phyloP scores from a whole-genome alignment of 1,139 yeast species.

The Arxiozyma slooffiae region DNA sequence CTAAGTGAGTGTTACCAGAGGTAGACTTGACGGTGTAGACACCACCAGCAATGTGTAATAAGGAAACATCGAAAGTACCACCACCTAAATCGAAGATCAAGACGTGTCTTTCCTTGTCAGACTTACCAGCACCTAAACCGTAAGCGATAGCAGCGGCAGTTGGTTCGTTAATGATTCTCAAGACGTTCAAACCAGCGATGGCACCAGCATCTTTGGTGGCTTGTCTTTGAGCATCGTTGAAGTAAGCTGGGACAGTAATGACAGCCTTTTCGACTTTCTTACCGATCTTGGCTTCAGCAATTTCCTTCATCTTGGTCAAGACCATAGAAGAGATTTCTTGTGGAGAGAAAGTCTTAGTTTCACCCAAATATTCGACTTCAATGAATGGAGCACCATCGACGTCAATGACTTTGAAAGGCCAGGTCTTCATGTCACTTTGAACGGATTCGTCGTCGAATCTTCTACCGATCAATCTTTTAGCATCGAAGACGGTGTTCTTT shows the following conservation, averaged over 20 bases:
- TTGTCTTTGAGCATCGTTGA: slow-evolving; percentile 94
- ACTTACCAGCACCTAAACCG: slow-evolving; percentile 87
- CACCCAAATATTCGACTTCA: slow-evolving; percentile 59
- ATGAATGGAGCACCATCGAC: slow-evolving; percentile 74
- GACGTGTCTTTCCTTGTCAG: slow-evolving; percentile 81
- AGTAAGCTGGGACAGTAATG: slow-evolving; percentile 92
- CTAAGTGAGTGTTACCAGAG: slow-evolving; percentile 99
- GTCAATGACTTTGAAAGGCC: slow-evolving; percentile 65
- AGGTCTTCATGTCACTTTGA: slow-evolving; percentile 74
- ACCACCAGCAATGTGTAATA: slow-evolving; percentile 96
- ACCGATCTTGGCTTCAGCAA: slow-evolving; percentile 88
- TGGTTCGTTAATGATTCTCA: slow-evolving; percentile 90
- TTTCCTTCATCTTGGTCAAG: slow-evolving; percentile 82
- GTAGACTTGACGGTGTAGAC: slow-evolving; percentile 99
- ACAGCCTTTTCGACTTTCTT: slow-evolving; percentile 87
- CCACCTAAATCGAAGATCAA: slow-evolving; percentile 93
- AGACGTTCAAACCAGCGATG: slow-evolving; percentile 82
- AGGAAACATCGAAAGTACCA: slow-evolving; percentile 92
- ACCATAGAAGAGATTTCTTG: slow-evolving; percentile 92
- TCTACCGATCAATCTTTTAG: slow-evolving; percentile 81
- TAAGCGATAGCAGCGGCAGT: slow-evolving; percentile 96
- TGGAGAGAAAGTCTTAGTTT: slow-evolving; percentile 68
- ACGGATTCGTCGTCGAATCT: slow-evolving; percentile 67
- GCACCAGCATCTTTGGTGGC: slow-evolving; percentile 95
- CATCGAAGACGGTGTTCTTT: slow-evolving; percentile 72